These are phyloP conservation scores for Xylaria sp. DNA, from an alignment of 2,329 filamentous ascomycete species.

Conservation along the genomic window DNA sequence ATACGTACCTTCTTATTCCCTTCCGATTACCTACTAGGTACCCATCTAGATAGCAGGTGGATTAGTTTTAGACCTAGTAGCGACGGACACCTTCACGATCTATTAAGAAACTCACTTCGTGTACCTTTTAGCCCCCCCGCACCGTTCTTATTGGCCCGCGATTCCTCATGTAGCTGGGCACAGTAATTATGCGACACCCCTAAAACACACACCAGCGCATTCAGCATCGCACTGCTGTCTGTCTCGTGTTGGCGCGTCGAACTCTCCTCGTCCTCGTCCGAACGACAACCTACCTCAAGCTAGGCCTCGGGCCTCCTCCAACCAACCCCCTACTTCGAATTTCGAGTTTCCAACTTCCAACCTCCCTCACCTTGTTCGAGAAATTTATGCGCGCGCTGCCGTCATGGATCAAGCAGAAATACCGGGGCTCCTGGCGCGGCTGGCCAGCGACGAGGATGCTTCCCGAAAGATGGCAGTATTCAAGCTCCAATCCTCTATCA, in stretches of 20 bases:
- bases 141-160: background rate
- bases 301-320: background rate
- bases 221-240: conserved; percentile 21
- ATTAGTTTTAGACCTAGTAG: no score
- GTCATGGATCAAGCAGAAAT: conserved; percentile 75
- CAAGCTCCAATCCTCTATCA: conserved; percentile 95
- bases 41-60: no score
- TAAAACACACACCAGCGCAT: conserved; percentile 16
- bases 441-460: conserved; percentile 82
- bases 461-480: conserved; percentile 99
- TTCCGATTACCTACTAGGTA: background rate
- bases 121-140: background rate
- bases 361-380: background rate
- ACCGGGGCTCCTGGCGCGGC: conserved; percentile 71
- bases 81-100: background rate
- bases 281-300: background rate
- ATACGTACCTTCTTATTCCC: background rate
- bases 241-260: conserved; percentile 1
- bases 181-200: conserved; percentile 29
- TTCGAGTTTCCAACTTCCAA: background rate
- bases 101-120: background rate
- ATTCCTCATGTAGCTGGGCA: background rate
- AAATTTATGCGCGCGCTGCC: conserved; percentile 26
- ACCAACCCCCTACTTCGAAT: background rate
- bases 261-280: conserved; percentile 2